phyloP scores from a whole-genome alignment of 2,329 filamentous ascomycete genomes.

The Amesomyces nigricolor region DNA sequence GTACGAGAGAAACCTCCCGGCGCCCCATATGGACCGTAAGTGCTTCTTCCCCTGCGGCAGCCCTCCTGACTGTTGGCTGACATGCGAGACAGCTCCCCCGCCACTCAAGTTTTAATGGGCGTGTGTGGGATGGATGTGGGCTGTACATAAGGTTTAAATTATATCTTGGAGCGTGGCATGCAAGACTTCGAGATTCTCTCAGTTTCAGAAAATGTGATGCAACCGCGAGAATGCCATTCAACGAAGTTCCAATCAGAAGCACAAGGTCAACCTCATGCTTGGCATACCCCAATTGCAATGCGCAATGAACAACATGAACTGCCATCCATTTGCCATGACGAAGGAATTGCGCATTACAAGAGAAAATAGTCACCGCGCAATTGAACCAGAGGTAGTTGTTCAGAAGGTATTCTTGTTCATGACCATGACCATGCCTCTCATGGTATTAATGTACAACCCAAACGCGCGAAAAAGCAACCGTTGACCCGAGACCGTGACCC shows the following conservation, averaged over 20 bases:
- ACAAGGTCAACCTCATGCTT: no score
- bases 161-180: neutral
- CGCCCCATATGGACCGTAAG: slow-evolving; percentile 75
- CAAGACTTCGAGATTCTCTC: neutral
- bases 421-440: slow-evolving; percentile 51
- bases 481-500: slow-evolving; percentile 74
- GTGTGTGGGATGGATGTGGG: slow-evolving; percentile 9
- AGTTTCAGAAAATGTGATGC: neutral
- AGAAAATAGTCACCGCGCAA: neutral
- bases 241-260: no score
- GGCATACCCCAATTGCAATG: neutral
- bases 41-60: slow-evolving; percentile 24
- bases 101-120: slow-evolving; percentile 41
- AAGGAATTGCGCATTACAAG: no score
- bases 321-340: no score
- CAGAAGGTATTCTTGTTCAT: slow-evolving; percentile 55
- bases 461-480: slow-evolving; percentile 57
- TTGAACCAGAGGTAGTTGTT: slow-evolving; percentile 31
- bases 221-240: no score
- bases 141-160: slow-evolving; percentile 14
- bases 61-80: slow-evolving; percentile 17
- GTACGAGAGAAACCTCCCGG: slow-evolving; percentile 87
- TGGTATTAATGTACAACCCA: slow-evolving; percentile 70
- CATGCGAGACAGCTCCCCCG: slow-evolving; percentile 40
- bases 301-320: neutral